A percentile compares a stretch with the other conserved stretches of the same genome.
These are phyloP conservation scores for Podaxis carcinomalis DNA, from an alignment of 768 basidiomycete species.

Conservation along the genomic window DNA sequence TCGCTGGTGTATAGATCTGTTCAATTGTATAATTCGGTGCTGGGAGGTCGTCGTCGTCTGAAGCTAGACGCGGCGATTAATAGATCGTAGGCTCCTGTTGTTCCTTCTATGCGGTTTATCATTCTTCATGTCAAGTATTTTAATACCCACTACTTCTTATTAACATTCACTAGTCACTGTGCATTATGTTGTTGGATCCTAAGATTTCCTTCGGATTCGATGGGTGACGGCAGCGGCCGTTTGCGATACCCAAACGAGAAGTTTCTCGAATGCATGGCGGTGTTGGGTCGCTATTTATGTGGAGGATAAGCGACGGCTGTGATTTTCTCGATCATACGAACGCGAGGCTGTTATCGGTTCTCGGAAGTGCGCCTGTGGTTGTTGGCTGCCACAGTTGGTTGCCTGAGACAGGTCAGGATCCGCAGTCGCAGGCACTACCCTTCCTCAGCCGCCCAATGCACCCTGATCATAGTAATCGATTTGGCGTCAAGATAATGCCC, in stretches of 20 bases:
- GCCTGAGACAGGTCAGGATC: background rate
- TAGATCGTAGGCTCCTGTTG: background rate
- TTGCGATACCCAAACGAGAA: background rate
- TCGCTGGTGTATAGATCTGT: slow-evolving; percentile 25
- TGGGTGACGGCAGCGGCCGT: background rate
- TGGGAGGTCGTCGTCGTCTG: slow-evolving; percentile 1
- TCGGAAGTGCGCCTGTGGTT: background rate
- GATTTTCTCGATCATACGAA: background rate
- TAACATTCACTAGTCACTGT: background rate
- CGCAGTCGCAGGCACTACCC: background rate
- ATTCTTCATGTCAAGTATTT: slow-evolving; percentile 11
- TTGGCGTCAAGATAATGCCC: background rate
- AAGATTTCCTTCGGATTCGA: background rate
- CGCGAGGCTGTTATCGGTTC: background rate
- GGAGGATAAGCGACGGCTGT: background rate
- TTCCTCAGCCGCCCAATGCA: background rate
- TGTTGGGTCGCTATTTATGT: background rate
- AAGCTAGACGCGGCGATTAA: background rate
- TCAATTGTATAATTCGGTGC: background rate
- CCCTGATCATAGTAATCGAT: background rate
- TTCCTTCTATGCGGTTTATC: slow-evolving; percentile 4
- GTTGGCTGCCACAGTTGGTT: background rate
- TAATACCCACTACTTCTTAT: slow-evolving; percentile 25
- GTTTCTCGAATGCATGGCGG: background rate
- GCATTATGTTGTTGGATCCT: background rate